Base-by-base conservation (phyloP, 2,329 filamentous ascomycete genomes). In the Cucurbitaria berberidis region DNA sequence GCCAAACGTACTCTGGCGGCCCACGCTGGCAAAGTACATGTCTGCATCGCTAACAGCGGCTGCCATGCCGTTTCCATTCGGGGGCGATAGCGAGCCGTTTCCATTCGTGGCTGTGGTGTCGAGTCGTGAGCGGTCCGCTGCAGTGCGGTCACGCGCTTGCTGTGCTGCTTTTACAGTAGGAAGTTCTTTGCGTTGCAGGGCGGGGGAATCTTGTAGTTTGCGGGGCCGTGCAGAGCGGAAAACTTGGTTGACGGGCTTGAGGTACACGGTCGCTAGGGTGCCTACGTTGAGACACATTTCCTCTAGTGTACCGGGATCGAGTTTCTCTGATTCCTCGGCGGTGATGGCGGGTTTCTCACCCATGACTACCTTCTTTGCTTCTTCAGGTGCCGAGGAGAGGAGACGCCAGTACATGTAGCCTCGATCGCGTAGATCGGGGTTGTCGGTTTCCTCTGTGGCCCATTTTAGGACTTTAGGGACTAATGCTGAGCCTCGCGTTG, bases 401-500 rank as follows among this genome's bases (percentile, higher is more conserved):
- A 99, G 83, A 4, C 95, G 90, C 95, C 95, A 99, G 81, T 99
- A 99, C 93, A 99, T 98, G 80, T 97, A 99, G 0, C 95, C 95
- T 66, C 95, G 84, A 74, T 99, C 95, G 59, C 95, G 88, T 24
- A 99, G 85, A 76, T 99, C 95, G 0, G 95, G 95, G 75, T 99
- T 97, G 72, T 99, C 95, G n/a, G 93, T 98, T 74, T 98, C 95
- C 74, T 98, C 95, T 0, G 95, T 99, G 4, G 95, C 96, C 93
- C 95, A 98, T 76, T 98, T 98, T 45, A 99, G 81, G 2, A 98
- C 93, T 68, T 92, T 92, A 0, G 93, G 95, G 0, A 99, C 93
- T 6, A 99, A 82, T 46, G 96, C 88, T 68, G 96, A 93, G 22
- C 91, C 95, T 72, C 96, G 96, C 15, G 93, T 97, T 0, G 95